Evolutionary conservation across 352 stramenopile genomes (phyloP), one percentile per base, ranked within the genome.

Genomic region (Blastocystis sp.): DNA sequence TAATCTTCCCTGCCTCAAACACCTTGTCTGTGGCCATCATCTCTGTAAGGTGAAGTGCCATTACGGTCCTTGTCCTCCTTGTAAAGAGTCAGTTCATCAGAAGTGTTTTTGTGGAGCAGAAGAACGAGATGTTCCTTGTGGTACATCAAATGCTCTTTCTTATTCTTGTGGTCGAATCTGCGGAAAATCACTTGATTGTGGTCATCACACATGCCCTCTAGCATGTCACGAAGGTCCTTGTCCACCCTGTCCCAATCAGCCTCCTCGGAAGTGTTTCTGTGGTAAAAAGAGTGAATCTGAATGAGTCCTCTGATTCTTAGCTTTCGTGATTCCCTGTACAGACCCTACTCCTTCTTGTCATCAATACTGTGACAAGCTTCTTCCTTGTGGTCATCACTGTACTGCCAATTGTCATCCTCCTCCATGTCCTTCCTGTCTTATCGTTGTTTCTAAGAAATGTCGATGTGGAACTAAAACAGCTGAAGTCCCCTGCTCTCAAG

Each of bases 111-210:
- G 77, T 54, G 77, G 77, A 12, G 9, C 19, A 19, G 59, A 73
- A 43, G 54, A 42, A 42, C 39, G 77, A 6, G 27, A 46, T 69
- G 29, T 87, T 56, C 52, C 77, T 42, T 87, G 77, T 42, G 19
- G 49, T 11, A 32, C 24, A 24, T 46, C 27, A 1, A 27, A 32
- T 4, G 37, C 16, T 0, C 5, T 11, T 0, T 32, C 21, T 14
- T 83, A 83, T 37, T 87, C 77, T 0, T 87, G 77, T 51, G 77
- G 77, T 35, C 37, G 21, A 52, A 87, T 87, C 24, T 87, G 77
- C 29, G 49, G 49, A 7, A 73, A 51, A 24, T 61, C 56, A 0
- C 58, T 87, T 12, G 16, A 21, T 32, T 87, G 77, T 29, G 77
- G 77, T 9, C 51, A 66, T 32, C 77, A 87, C 49, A 24, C 24